A percentile compares a stretch with the other conserved stretches of the same genome.
phyloP scores from a whole-genome alignment of 116 monocot genomes.

The Zostera marina region DNA sequence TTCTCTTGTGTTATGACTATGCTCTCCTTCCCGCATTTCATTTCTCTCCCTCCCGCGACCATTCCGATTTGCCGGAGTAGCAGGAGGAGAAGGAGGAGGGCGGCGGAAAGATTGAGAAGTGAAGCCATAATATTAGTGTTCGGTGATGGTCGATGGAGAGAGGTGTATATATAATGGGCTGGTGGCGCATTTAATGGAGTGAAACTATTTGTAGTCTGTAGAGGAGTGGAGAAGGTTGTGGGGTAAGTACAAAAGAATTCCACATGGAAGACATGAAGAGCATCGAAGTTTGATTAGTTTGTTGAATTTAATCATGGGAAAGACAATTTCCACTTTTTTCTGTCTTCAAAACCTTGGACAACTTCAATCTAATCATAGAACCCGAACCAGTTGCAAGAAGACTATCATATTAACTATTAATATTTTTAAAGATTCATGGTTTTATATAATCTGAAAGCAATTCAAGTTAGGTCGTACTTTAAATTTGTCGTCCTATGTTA shows the following conservation, averaged over 20 bases:
- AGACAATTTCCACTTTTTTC: too few relatives aligned
- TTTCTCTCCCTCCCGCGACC: not conserved
- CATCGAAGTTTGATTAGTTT: not conserved
- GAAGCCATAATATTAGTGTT: not conserved
- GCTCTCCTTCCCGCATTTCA: slow-evolving; percentile 7
- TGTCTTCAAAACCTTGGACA: too few relatives aligned
- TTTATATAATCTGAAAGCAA: too few relatives aligned
- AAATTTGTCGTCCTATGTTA: too few relatives aligned
- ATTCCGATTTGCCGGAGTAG: slow-evolving; percentile 3
- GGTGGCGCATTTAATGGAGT: not conserved
- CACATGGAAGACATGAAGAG: not conserved
- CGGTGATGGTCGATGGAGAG: not conserved
- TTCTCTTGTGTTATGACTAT: slow-evolving; percentile 10
- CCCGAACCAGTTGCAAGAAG: too few relatives aligned
- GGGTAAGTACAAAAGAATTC: not conserved
- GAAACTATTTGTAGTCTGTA: not conserved
- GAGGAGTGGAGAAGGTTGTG: not conserved
- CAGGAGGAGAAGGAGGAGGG: not conserved
- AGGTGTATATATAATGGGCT: not conserved
- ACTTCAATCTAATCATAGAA: too few relatives aligned
- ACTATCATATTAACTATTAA: too few relatives aligned
- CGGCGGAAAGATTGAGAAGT: not conserved
- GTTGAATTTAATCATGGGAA: not conserved
- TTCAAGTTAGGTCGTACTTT: too few relatives aligned
- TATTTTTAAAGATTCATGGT: too few relatives aligned